Evolutionary conservation across 257 asterid species (phyloP).

Genomic region (Capsicum chinense): DNA sequence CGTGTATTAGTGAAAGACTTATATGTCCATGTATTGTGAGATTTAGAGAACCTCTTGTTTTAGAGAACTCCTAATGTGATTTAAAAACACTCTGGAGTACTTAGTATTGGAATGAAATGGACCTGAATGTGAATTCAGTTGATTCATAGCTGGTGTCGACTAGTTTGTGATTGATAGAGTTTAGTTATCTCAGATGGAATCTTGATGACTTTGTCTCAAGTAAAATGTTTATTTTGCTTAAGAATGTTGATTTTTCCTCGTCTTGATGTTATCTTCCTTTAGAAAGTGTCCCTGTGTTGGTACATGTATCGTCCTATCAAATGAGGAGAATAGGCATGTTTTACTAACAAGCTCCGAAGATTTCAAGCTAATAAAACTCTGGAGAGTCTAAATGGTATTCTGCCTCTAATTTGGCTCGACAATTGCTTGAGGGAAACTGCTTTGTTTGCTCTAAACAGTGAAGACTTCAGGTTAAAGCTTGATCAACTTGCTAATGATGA

Average conservation of each 20-base stretch:
- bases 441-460: background rate
- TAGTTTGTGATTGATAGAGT: background rate
- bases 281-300: background rate
- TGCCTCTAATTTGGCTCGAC: background rate
- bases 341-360: background rate
- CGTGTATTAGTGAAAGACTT: background rate
- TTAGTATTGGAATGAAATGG: background rate
- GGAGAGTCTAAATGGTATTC: background rate
- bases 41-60: conserved; percentile 7
- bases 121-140: conserved; percentile 14
- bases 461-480: conserved; percentile 24
- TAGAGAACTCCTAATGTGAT: background rate
- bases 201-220: background rate
- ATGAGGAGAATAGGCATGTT: background rate
- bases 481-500: conserved; percentile 7
- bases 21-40: background rate
- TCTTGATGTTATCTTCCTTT: conserved; percentile 17
- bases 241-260: background rate
- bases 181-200: conserved; percentile 7
- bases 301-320: background rate
- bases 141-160: background rate
- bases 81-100: background rate
- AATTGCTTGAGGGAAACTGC: conserved; percentile 7
- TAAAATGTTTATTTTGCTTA: background rate
- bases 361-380: background rate